phyloP scores from a whole-genome alignment of 495 filamentous ascomycete genomes.

The Apodospora peruviana region DNA sequence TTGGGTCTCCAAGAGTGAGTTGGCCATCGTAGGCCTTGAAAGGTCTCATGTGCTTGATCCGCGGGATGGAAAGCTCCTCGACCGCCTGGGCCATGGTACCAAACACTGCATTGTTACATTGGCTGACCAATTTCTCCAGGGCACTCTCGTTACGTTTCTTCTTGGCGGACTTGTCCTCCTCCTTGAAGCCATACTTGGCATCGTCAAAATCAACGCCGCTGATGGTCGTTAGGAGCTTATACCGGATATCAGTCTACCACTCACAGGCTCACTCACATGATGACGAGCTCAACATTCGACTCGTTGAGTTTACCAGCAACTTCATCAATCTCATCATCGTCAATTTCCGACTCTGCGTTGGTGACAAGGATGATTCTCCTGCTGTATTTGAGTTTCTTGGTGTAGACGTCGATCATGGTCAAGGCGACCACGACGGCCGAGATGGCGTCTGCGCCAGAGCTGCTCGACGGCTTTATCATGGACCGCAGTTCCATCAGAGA shows the following conservation, averaged over 20 bases:
- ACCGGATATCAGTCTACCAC: neutral
- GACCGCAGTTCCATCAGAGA: slow-evolving; percentile 59
- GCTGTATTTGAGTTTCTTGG: slow-evolving; percentile 85
- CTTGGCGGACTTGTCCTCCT: slow-evolving; percentile 71
- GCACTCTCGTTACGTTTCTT: slow-evolving; percentile 67
- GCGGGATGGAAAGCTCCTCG: slow-evolving; percentile 61
- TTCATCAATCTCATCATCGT: slow-evolving; percentile 56
- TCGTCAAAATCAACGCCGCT: slow-evolving; percentile 96
- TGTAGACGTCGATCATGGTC: slow-evolving; percentile 74
- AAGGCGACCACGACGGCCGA: slow-evolving; percentile 82
- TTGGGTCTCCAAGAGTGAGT: slow-evolving; percentile 73
- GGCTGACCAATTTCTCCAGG: slow-evolving; percentile 57
- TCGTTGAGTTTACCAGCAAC: slow-evolving; percentile 68
- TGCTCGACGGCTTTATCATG: slow-evolving; percentile 58
- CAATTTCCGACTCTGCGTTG: slow-evolving; percentile 66
- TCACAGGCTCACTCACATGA: slow-evolving; percentile 68
- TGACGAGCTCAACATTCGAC: slow-evolving; percentile 67
- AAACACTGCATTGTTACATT: slow-evolving; percentile 58
- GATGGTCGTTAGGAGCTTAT: slow-evolving; percentile 1
- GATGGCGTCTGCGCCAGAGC: slow-evolving; percentile 64
- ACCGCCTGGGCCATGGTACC: slow-evolving; percentile 85
- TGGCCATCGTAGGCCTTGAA: slow-evolving; percentile 73
- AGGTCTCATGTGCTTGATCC: slow-evolving; percentile 65
- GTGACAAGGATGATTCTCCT: slow-evolving; percentile 81
- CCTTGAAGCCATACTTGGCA: slow-evolving; percentile 81